Base-by-base conservation (phyloP, 2,329 filamentous ascomycete species). In the Knufia petricola region DNA sequence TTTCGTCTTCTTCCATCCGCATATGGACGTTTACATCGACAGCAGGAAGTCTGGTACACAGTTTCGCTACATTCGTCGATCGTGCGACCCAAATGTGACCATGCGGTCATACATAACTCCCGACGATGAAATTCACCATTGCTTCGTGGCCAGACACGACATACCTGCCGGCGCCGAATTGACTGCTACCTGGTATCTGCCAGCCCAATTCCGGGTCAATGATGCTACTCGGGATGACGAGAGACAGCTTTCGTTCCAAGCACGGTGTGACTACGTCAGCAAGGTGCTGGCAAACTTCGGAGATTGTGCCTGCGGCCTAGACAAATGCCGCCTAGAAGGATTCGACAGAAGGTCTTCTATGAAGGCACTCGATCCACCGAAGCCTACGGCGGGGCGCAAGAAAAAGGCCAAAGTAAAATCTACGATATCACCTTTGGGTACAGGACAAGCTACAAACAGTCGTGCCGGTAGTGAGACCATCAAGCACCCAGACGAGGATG, bases 1-100 rank as follows among this genome's bases (percentile, higher is more conserved):
- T 1, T 88, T 88, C 58, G 84, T 90, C 20, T 87, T 89, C 63
- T 90, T 96, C 66, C 89, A 94, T 60, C 87, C 88, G 1, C 76
- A 82, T 50, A 78, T 96, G 7, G 90, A 90, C 0, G 77, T 98
- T 10, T 95, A 89, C 67, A 92, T 98, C 60, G 92, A 95, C 65
- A 92, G 89, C 8, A 78, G 92, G 51, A 79, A 79, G 63, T 87
- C 94, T 69, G 92, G 90, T 19, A 95, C 87, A 3, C 71, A 81
- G 30, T 81, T 92, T 50, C 85, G 92, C 38, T 95, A 92, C 62
- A 81, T 94, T n/a, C 81, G 92, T 49, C 80, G 90, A 56, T 96
- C 92, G 60, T 98, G 92, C 69, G 81, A 79, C 52, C 87, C 92
- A 1, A 98, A 96, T 61, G 80, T 92, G n/a, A 76, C 78, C 26